Conservation (phyloP, 2,329 filamentous ascomycete species). For the Cladosporium colombiae region DNA sequence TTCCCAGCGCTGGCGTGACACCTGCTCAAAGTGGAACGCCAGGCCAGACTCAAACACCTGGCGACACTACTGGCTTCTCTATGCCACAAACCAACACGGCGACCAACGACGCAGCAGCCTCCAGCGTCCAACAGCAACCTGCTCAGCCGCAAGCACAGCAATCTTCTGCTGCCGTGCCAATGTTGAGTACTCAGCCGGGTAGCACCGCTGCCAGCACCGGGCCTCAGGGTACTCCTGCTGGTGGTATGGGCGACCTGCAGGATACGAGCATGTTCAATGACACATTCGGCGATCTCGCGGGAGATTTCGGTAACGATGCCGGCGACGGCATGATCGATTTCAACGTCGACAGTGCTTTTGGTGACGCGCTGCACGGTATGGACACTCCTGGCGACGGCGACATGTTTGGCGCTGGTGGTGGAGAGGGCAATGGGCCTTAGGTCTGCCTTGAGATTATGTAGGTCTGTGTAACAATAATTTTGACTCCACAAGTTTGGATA, state of each 20-base stretch:
- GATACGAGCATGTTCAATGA: conserved; percentile 29
- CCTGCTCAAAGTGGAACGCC: conserved; percentile 13
- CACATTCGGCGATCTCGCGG: conserved; percentile 45
- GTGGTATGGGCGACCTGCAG: conserved; percentile 13
- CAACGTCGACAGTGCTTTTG: conserved; percentile 72
- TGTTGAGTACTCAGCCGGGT: background rate
- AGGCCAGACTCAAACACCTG: conserved; percentile 9
- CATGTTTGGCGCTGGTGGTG: conserved; percentile 21
- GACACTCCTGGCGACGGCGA: conserved; percentile 33
- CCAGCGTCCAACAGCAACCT: conserved; percentile 6
- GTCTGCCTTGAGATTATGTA: background rate
- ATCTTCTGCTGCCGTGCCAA: conserved; percentile 13
- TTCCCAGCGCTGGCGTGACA: conserved; percentile 13
- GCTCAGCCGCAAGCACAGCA: conserved; percentile 1
- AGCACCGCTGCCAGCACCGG: conserved; percentile 19
- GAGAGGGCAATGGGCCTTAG: conserved; percentile 18
- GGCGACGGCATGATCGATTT: conserved; percentile 51
- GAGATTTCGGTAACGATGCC: conserved; percentile 60
- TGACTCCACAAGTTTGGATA: no score
- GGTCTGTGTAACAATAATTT: conserved; percentile 3
- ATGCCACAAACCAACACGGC: conserved; percentile 4
- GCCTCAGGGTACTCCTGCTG: conserved; percentile 15
- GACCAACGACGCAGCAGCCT: conserved; percentile 9
- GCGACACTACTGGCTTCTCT: background rate
- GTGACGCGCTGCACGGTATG: conserved; percentile 72